Base-by-base conservation (phyloP, 1,284 basidiomycete species). In the Apiotrichum gamsii region DNA sequence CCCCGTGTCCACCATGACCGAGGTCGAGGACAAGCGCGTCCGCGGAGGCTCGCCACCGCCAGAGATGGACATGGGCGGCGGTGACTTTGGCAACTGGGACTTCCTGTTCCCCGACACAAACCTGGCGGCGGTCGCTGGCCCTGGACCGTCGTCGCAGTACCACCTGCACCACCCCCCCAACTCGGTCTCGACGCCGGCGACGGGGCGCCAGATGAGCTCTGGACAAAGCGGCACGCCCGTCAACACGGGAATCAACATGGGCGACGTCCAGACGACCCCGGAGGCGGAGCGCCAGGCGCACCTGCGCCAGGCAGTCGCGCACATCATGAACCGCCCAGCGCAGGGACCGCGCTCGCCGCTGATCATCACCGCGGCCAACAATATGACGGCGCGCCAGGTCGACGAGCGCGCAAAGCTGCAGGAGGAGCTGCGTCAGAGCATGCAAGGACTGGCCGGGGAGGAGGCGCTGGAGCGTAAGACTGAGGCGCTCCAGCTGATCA, bases 401-500 rank as follows among this genome's bases (percentile, higher is more conserved):
- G 60, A 58, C 30, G 61, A 59, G 48, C 53, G 64, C 23, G 49
- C 51, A 19, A 46, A 50, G 31, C 48, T 60, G 20, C 60, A 65
- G 44, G 57, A 64, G 28, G 55, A 61, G 36, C 43, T 67, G 31
- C 56, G 58, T 21, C 45, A 54, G 41, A 55, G 43, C n/a, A 54
- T 67, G 45, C 49, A 57, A 34, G 25, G 6, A 11, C 11, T 11
- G 25, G 8, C 6, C 8, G 57, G 58, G 45, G 52, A 58, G 39
- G 42, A 54, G 44, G 56, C 47, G 16, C 44, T 47, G 4, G 63
- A 64, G 32, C 45, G 58, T 31, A 68, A 64, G 47, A 57, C 57
- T 19, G 67, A 69, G 45, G 59, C 65, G 3, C 56, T 69, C 47
- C 64, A 62, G 58, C 51, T 70, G 20, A 63, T 69, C 45, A 83